Percentiles rank a stretch among this genome's conserved stretches.
Evolutionary conservation across 75 land plant species (phyloP).

Genomic region (Pinus tabuliformis): DNA sequence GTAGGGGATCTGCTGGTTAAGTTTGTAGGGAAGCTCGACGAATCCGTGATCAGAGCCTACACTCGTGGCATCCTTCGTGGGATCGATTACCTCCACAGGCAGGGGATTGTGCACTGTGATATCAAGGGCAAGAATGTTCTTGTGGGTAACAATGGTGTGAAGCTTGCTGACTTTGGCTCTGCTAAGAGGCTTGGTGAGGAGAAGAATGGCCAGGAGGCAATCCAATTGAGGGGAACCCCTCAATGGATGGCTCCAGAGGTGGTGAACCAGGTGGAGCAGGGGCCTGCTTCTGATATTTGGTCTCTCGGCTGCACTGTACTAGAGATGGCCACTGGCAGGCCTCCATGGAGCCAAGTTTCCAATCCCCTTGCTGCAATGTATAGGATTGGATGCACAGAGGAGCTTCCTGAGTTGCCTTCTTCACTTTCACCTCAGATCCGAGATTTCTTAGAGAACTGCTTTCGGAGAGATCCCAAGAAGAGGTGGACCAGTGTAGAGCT

Average conservation of each 20-base stretch:
- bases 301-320: conserved; percentile 30
- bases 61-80: conserved; percentile 36
- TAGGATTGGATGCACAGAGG: conserved; percentile 37
- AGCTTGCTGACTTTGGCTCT: conserved; percentile 57
- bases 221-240: conserved; percentile 26
- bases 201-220: not conserved
- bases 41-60: conserved; percentile 22
- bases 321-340: conserved; percentile 46
- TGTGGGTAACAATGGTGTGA: conserved; percentile 28
- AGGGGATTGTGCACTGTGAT: conserved; percentile 64
- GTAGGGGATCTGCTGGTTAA: conserved; percentile 41
- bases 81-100: conserved; percentile 30
- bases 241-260: conserved; percentile 63
- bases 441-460: conserved; percentile 39
- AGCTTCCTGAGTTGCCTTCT: conserved; percentile 27
- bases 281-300: conserved; percentile 39
- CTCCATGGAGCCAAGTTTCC: conserved; percentile 28
- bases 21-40: conserved; percentile 38
- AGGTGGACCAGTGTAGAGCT: conserved; percentile 32
- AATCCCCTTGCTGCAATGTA: conserved; percentile 27
- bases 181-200: conserved; percentile 31
- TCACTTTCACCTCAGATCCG: conserved; percentile 20
- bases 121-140: conserved; percentile 59
- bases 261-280: conserved; percentile 25
- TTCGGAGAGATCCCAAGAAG: conserved; percentile 24